Conservation (phyloP, 192 early-diverging fungal species). For the Linnemannia zychae region DNA sequence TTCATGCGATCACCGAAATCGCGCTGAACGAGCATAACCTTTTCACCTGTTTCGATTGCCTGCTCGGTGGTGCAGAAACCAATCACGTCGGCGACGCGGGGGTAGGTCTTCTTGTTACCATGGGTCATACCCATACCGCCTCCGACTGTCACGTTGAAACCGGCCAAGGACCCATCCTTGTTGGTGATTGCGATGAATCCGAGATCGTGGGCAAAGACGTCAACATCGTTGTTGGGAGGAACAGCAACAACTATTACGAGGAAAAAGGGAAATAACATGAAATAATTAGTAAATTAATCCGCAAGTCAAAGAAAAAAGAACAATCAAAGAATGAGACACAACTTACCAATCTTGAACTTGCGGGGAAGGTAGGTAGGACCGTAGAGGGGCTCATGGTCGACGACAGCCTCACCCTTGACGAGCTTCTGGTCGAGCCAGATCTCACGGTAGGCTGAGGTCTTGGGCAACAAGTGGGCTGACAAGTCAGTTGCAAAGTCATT, state of each 20-base stretch:
- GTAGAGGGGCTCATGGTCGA: slow-evolving; percentile 93
- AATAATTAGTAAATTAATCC: not conserved
- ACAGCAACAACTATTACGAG: slow-evolving; percentile 78
- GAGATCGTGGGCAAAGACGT: slow-evolving; percentile 96
- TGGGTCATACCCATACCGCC: slow-evolving; percentile 99
- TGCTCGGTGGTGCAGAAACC: slow-evolving; percentile 85
- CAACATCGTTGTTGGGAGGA: slow-evolving; percentile 97
- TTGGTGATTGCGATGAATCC: slow-evolving; percentile 94
- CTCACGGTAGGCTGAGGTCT: slow-evolving; percentile 95
- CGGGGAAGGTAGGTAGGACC: slow-evolving; percentile 93
- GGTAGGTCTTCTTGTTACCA: slow-evolving; percentile 98
- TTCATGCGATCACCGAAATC: slow-evolving; percentile 97
- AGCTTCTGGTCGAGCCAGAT: slow-evolving; percentile 96
- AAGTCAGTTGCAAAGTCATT: slow-evolving; percentile 78
- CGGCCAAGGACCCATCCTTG: slow-evolving; percentile 78
- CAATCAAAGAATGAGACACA: not conserved
- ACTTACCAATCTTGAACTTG: slow-evolving; percentile 93
- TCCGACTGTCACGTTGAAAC: slow-evolving; percentile 95
- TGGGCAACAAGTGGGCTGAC: slow-evolving; percentile 85
- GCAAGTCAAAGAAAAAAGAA: not conserved
- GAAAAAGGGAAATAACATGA: not conserved
- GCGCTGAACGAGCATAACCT: slow-evolving; percentile 93
- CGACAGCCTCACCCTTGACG: slow-evolving; percentile 82
- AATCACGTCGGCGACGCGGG: slow-evolving; percentile 82
- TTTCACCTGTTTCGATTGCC: slow-evolving; percentile 87